Conservation (phyloP, 164 flowering plant species). For the Aristolochia californica region DNA sequence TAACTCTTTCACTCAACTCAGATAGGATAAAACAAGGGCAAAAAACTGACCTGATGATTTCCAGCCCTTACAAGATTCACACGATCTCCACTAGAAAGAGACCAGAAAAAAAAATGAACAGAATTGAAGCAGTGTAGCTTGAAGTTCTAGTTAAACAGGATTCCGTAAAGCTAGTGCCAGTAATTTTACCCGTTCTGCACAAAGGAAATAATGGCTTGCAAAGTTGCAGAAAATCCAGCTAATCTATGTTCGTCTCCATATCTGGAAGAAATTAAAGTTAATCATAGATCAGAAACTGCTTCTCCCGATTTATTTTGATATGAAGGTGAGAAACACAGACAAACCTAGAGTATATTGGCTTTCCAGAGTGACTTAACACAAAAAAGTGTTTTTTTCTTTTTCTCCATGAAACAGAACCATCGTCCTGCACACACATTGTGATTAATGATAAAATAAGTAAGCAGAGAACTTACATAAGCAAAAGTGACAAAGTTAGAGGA, state of each 20-base stretch:
- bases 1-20: no score
- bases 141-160: neutral
- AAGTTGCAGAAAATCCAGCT: slow-evolving; percentile 95
- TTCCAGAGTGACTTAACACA: slow-evolving; percentile 88
- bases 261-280: slow-evolving; percentile 25
- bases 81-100: slow-evolving; percentile 66
- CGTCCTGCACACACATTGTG: slow-evolving; percentile 79
- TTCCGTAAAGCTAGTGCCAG: no score
- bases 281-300: neutral
- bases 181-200: slow-evolving; percentile 86
- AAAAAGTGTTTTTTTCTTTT: slow-evolving; percentile 95
- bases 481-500: neutral
- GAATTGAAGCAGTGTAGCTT: neutral
- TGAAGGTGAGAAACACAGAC: neutral
- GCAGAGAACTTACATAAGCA: neutral
- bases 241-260: slow-evolving; percentile 96
- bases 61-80: slow-evolving; percentile 88
- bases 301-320: no score
- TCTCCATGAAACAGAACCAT: slow-evolving; percentile 94
- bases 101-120: slow-evolving; percentile 12
- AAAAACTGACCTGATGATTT: slow-evolving; percentile 71
- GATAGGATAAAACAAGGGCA: neutral
- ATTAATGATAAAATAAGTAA: no score
- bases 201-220: slow-evolving; percentile 97
- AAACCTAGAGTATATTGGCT: slow-evolving; percentile 99